Evolutionary conservation across 202 grass and related monocot species (phyloP).

Genomic region (Digitaria exilis): DNA sequence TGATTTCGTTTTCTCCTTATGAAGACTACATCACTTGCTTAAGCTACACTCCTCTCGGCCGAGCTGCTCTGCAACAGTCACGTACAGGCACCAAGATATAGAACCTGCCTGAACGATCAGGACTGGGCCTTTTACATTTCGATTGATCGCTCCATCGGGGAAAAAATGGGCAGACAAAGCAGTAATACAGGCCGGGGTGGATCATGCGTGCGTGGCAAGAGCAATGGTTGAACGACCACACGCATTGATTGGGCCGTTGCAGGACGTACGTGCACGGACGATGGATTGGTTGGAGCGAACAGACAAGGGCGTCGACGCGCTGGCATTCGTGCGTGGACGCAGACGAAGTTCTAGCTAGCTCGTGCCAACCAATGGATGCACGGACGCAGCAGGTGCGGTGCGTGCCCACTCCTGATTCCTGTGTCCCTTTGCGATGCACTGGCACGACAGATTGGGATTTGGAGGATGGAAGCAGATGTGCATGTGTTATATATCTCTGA

Average conservation of each 20-base stretch:
- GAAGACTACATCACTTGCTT: conserved; percentile 36
- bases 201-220: neutral
- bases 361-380: neutral
- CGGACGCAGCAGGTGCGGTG: conserved; percentile 24
- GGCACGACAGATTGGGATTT: conserved; percentile 9
- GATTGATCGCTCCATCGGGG: neutral
- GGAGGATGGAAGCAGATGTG: conserved; percentile 19
- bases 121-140: neutral
- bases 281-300: conserved; percentile 21
- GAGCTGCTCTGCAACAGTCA: neutral
- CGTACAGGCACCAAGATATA: neutral
- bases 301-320: neutral
- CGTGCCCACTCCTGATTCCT: neutral
- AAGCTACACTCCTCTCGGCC: conserved; percentile 27
- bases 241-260: conserved; percentile 32
- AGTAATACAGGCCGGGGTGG: conserved; percentile 28
- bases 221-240: conserved; percentile 32
- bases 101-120: conserved; percentile 18
- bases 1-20: conserved; percentile 16
- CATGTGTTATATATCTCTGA: neutral
- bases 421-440: conserved; percentile 11
- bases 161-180: conserved; percentile 45
- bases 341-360: neutral
- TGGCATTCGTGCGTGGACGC: conserved; percentile 51
- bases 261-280: conserved; percentile 26